Percentiles rank a stretch among this genome's conserved stretches.
Evolutionary conservation across 106 monocot genomes (phyloP).

Genomic region (Dendrobium catenatum): DNA sequence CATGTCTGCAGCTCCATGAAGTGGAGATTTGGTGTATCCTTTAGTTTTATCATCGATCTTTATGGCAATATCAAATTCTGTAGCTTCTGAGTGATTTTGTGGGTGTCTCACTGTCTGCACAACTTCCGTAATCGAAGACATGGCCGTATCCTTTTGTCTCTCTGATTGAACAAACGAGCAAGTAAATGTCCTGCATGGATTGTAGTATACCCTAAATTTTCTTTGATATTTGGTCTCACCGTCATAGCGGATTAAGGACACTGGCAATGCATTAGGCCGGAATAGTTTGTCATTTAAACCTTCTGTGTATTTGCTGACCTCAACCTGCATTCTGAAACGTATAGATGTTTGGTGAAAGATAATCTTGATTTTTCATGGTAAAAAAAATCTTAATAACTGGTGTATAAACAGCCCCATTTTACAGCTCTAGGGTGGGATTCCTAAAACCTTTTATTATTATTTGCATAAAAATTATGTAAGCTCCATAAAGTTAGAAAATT

Average conservation of each 20-base stretch:
- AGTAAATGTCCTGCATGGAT: conserved; percentile 10
- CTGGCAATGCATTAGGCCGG: conserved; percentile 77
- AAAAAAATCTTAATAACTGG: too few species aligned
- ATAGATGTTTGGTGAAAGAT: too few species aligned
- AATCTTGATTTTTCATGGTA: too few species aligned
- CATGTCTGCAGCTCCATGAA: conserved; percentile 20
- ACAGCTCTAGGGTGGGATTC: too few species aligned
- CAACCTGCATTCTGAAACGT: conserved; percentile 84
- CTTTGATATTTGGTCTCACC: conserved; percentile 28
- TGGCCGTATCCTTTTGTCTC: conserved; percentile 61
- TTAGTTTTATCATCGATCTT: conserved; percentile 26
- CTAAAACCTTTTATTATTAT: not conserved
- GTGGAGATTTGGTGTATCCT: conserved; percentile 16
- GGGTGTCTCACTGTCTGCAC: conserved; percentile 68
- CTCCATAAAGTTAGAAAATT: not conserved
- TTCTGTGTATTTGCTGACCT: conserved; percentile 97
- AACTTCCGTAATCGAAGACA: conserved; percentile 70
- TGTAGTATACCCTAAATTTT: conserved; percentile 2
- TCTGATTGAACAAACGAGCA: conserved; percentile 23
- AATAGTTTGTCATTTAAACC: conserved; percentile 68
- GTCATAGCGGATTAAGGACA: conserved; percentile 96
- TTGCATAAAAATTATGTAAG: not conserved
- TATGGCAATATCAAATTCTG: conserved; percentile 14
- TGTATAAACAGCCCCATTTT: too few species aligned
- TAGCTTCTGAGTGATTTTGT: conserved; percentile 22